A percentile compares a stretch with the other conserved stretches of the same genome.
These are phyloP conservation scores for Thozetella sp. DNA, from an alignment of 495 filamentous ascomycete genomes.

Conservation along the genomic window DNA sequence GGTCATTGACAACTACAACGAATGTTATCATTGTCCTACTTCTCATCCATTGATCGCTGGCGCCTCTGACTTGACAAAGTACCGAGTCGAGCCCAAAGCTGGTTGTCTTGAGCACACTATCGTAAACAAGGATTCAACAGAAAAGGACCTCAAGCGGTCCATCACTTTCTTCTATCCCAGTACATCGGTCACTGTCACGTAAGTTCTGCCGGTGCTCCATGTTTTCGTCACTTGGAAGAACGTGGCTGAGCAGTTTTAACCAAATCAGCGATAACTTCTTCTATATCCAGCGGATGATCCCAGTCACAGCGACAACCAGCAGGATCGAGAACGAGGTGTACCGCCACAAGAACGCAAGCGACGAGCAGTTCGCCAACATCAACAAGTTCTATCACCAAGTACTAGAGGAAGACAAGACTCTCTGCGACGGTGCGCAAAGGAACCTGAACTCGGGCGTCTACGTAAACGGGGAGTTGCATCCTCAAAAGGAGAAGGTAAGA, in stretches of 20 bases:
- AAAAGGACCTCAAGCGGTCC: constrained; percentile 8
- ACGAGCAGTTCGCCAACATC: constrained; percentile 44
- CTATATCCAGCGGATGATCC: constrained; percentile 48
- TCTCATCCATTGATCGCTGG: constrained; percentile 47
- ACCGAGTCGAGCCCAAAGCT: constrained; percentile 39
- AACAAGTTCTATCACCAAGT: constrained; percentile 43
- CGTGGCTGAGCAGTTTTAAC: background rate
- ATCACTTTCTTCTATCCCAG: constrained; percentile 50
- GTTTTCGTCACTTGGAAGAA: background rate
- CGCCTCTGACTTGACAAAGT: constrained; percentile 40
- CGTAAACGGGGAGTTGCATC: constrained; percentile 46
- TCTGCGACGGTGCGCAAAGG: constrained; percentile 42
- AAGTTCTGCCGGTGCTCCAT: constrained; percentile 23
- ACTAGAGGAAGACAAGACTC: constrained; percentile 45
- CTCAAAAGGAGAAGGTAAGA: constrained; percentile 30
- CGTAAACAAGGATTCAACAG: background rate
- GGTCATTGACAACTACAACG: constrained; percentile 50
- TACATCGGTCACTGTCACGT: constrained; percentile 45
- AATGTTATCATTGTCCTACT: constrained; percentile 55
- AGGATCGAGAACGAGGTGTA: constrained; percentile 50
- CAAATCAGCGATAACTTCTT: constrained; percentile 41
- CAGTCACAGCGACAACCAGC: constrained; percentile 33
- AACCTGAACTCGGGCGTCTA: constrained; percentile 44
- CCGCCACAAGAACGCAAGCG: constrained; percentile 42
- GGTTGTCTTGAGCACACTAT: constrained; percentile 38